Evolutionary conservation across 1,139 yeast genomes (phyloP).

Genomic region (Kodamaea derodonti): DNA sequence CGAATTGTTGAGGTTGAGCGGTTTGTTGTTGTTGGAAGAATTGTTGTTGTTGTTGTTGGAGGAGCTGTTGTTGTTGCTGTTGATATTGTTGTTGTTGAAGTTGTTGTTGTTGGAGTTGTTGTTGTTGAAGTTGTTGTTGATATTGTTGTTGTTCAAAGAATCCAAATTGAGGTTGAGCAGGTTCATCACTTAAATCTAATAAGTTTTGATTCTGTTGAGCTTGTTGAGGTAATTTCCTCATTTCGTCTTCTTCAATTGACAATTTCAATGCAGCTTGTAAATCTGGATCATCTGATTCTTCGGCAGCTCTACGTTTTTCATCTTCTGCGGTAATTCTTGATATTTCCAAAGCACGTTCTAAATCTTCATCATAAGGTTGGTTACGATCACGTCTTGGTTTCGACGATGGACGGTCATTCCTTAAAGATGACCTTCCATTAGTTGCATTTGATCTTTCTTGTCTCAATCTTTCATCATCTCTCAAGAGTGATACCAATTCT

Average conservation of each 20-base stretch:
- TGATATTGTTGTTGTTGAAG: conserved; percentile 32
- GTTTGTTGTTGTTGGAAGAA: conserved; percentile 24
- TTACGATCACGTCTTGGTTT: conserved; percentile 15
- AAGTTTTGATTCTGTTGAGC: conserved; percentile 48
- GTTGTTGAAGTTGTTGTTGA: conserved; percentile 26
- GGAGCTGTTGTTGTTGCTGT: conserved; percentile 20
- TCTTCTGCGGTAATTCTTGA: conserved; percentile 82
- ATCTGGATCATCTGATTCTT: conserved; percentile 63
- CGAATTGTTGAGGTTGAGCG: conserved; percentile 32
- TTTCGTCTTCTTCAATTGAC: conserved; percentile 84
- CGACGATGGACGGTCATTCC: conserved; percentile 19
- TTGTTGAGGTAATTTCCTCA: conserved; percentile 48
- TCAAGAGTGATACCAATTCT: conserved; percentile 73
- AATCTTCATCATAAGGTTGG: conserved; percentile 68
- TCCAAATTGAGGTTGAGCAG: conserved; percentile 22
- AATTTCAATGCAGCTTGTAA: conserved; percentile 77
- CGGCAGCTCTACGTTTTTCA: conserved; percentile 38
- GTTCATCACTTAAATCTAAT: conserved; percentile 50
- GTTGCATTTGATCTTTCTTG: conserved; percentile 59
- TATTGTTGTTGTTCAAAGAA: conserved; percentile 26
- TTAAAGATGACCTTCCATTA: conserved; percentile 6
- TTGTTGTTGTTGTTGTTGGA: conserved; percentile 20
- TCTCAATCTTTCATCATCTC: conserved; percentile 79
- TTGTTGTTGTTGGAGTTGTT: conserved; percentile 17
- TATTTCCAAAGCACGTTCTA: conserved; percentile 79